These are phyloP conservation scores for Pythium periplocum DNA, from an alignment of 352 stramenopile species.

Conservation along the genomic window DNA sequence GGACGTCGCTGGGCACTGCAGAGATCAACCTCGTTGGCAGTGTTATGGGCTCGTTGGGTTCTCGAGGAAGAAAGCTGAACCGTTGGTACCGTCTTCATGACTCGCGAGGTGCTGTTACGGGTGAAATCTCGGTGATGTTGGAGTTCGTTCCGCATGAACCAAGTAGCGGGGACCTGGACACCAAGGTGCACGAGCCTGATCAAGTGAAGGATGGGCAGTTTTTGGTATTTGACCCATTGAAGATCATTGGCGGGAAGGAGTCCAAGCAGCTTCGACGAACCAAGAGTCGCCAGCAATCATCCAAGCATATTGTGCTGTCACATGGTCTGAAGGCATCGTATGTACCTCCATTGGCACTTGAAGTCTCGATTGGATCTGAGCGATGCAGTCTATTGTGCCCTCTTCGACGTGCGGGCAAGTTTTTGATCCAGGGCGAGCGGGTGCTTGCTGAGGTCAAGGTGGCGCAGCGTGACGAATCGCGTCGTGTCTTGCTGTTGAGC, in stretches of 20 bases:
- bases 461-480: constrained; percentile 78
- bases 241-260: constrained; percentile 60
- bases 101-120: constrained; percentile 67
- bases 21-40: constrained; percentile 84
- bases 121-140: constrained; percentile 79
- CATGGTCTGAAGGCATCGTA: constrained; percentile 77
- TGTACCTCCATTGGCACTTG: constrained; percentile 76
- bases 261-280: constrained; percentile 20
- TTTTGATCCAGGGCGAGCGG: constrained; percentile 83
- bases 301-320: constrained; percentile 65
- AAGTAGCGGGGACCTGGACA: constrained; percentile 8
- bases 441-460: constrained; percentile 87
- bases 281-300: constrained; percentile 18
- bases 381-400: constrained; percentile 78
- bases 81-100: constrained; percentile 84
- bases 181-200: constrained; percentile 47
- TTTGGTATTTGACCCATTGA: constrained; percentile 83
- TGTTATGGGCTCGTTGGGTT: constrained; percentile 73
- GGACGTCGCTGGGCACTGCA: constrained; percentile 69
- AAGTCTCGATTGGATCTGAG: constrained; percentile 70
- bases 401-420: constrained; percentile 79
- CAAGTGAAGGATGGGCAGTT: constrained; percentile 82
- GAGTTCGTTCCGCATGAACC: constrained; percentile 62
- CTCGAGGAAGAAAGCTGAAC: constrained; percentile 57
- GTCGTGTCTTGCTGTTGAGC: constrained; percentile 74